These are phyloP conservation scores for Cladosporium colombiae DNA, from an alignment of 2,329 filamentous ascomycete genomes.

Conservation along the genomic window DNA sequence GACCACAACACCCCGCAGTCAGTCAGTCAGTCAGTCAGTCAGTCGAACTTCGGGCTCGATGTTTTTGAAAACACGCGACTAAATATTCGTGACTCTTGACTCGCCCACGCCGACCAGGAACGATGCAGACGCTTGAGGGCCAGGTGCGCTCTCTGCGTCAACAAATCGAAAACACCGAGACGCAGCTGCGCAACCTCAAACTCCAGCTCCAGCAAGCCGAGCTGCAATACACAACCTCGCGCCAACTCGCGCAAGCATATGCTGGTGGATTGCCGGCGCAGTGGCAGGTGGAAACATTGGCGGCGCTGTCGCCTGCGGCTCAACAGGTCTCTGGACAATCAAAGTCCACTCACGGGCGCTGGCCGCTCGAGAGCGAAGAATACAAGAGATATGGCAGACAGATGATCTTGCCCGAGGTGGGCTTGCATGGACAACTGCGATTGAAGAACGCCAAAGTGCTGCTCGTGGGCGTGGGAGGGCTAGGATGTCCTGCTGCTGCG, in stretches of 20 bases:
- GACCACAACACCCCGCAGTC: background rate
- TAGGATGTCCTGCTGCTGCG: constrained; percentile 89
- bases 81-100: background rate
- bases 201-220: constrained; percentile 47
- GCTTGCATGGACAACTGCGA: constrained; percentile 74
- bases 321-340: background rate
- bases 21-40: background rate
- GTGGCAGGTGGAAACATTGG: constrained; percentile 46
- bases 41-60: background rate
- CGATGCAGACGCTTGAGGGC: constrained; percentile 5
- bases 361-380: constrained; percentile 71
- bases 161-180: constrained; percentile 47
- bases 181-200: constrained; percentile 42
- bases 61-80: background rate
- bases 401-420: constrained; percentile 82
- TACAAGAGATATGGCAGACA: constrained; percentile 88
- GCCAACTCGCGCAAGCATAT: constrained; percentile 32
- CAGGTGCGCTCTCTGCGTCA: constrained; percentile 42
- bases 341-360: constrained; percentile 42
- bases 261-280: constrained; percentile 45
- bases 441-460: constrained; percentile 72
- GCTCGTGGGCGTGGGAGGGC: constrained; percentile 81
- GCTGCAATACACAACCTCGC: constrained; percentile 31
- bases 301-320: constrained; percentile 31
- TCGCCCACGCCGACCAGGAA: background rate